Evolutionary conservation across 306 rosid species (phyloP).

Genomic region (Quercus mongolica): DNA sequence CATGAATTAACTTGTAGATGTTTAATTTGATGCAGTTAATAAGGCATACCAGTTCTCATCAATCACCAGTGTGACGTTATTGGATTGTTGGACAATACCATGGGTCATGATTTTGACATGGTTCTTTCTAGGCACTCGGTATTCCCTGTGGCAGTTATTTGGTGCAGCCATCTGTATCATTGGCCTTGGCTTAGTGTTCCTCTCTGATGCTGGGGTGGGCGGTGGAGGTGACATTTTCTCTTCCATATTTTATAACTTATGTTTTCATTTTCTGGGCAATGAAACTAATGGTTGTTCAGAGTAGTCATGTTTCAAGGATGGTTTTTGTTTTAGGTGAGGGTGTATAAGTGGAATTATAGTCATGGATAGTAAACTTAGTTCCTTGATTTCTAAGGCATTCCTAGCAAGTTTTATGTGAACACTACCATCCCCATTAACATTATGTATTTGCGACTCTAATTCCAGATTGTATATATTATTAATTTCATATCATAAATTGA

Average conservation of each 20-base stretch:
- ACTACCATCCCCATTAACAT: background rate
- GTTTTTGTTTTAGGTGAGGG: background rate
- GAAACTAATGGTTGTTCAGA: background rate
- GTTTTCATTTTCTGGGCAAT: background rate
- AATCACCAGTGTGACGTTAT: slow-evolving; percentile 60
- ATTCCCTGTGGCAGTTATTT: slow-evolving; percentile 54
- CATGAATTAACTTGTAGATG: background rate
- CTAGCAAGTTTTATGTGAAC: background rate
- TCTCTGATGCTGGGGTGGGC: slow-evolving; percentile 61
- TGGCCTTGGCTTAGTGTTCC: slow-evolving; percentile 64
- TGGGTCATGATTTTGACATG: slow-evolving; percentile 64
- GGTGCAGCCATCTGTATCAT: slow-evolving; percentile 51
- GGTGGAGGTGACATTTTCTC: slow-evolving; percentile 47
- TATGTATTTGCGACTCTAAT: background rate
- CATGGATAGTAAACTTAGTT: background rate
- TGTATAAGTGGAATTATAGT: background rate
- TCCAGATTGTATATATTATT: background rate
- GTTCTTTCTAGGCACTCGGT: slow-evolving; percentile 52
- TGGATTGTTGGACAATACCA: slow-evolving; percentile 65
- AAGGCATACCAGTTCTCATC: slow-evolving; percentile 64
- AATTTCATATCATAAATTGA: background rate
- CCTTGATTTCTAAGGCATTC: background rate
- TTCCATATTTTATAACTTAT: background rate
- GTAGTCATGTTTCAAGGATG: background rate
- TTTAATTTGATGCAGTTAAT: slow-evolving; percentile 47